Base-by-base conservation (phyloP, 257 asterid species). In the Capsicum chinense region DNA sequence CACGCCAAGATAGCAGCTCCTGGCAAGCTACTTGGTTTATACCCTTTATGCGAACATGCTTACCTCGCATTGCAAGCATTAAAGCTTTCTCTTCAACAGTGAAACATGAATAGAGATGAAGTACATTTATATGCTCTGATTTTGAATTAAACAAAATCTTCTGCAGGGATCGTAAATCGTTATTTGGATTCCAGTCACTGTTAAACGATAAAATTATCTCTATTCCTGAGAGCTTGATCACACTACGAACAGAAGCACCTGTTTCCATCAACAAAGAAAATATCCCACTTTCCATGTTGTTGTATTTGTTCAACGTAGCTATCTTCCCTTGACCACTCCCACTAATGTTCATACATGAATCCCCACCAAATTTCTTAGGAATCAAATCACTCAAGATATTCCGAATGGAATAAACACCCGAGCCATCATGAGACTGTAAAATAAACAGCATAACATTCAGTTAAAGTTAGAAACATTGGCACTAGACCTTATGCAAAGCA, bases 171-270 rank as follows among this genome's bases (percentile, higher is more conserved):
- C 87, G 90, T 70, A 92, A 83, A 83, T 93, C 94, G 80, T 88
- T 90, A 62, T 66, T 57, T 48, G 97, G 93, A 68, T 92, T 93
- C 93, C 92, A 92, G 85, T 91, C 92, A 86, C 93, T 91, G 87
- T 91, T 90, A 87, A 92, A 92, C 52, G 91, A 58, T 58, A 92
- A 82, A 42, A 92, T 85, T 5, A 83, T 39, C 85, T 93, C 97
- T 47, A 91, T 48, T 15, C 88, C 88, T 26, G 80, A 64, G 26
- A 93, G 90, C 64, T 85, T 87, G 9, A 85, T 39, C 44, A 39
- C 79, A 87, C 92, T 88, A 70, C 90, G 87, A 60, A 63, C 3
- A 85, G 95, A 92, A 19, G 91, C 88, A n/a, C 86, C 89, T 37
- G 90, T 88, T 86, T 92, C 94, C 84, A 93, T 90, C 86, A 93